Evolutionary conservation across 2,329 filamentous ascomycete species (phyloP).

Genomic region (Fusarium sp.): DNA sequence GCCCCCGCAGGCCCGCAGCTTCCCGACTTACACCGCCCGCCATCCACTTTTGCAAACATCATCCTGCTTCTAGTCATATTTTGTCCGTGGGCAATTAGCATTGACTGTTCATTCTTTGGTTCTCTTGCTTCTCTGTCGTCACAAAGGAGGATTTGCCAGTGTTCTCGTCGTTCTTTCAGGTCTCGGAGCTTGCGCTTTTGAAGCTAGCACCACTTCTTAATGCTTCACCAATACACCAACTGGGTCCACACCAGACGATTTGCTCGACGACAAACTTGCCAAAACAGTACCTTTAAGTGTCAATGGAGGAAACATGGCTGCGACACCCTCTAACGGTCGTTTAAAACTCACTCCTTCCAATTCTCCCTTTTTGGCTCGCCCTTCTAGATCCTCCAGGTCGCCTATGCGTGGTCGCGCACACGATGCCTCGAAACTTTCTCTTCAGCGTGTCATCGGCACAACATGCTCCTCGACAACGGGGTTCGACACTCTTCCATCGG

Average conservation of each 20-base stretch:
- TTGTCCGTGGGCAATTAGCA: slow-evolving; percentile 17
- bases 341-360: slow-evolving; percentile 81
- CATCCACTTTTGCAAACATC: slow-evolving; percentile 44
- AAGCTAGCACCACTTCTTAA: slow-evolving; percentile 21
- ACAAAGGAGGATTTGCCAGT: neutral
- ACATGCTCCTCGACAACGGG: slow-evolving; percentile 87
- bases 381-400: slow-evolving; percentile 72
- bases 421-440: slow-evolving; percentile 73
- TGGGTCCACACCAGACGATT: slow-evolving; percentile 20
- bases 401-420: slow-evolving; percentile 65
- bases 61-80: slow-evolving; percentile 30
- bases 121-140: slow-evolving; percentile 9
- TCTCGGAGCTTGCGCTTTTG: neutral
- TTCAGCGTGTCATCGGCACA: slow-evolving; percentile 90
- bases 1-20: slow-evolving; percentile 42
- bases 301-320: slow-evolving; percentile 70
- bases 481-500: slow-evolving; percentile 83
- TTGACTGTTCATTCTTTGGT: slow-evolving; percentile 13
- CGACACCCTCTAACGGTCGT: slow-evolving; percentile 68
- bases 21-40: slow-evolving; percentile 48
- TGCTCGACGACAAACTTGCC: slow-evolving; percentile 21
- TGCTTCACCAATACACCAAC: slow-evolving; percentile 22
- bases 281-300: slow-evolving; percentile 44
- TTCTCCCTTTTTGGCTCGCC: slow-evolving; percentile 75
- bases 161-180: slow-evolving; percentile 6